Evolutionary conservation across 805 yeast species (phyloP).

Genomic region (Lipomyces kockii): DNA sequence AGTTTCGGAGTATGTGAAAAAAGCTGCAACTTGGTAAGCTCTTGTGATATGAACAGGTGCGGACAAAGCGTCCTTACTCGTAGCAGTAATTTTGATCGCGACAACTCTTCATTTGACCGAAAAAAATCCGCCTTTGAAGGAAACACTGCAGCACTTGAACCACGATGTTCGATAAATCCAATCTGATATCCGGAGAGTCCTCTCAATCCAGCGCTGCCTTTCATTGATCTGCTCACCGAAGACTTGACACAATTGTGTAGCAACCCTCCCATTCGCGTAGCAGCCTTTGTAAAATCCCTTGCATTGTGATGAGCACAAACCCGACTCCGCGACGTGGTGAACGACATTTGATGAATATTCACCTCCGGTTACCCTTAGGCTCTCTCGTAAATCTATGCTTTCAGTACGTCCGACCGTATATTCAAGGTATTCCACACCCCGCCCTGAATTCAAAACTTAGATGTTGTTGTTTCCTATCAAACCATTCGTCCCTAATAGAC

Average conservation of each 20-base stretch:
- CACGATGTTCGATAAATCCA: neutral
- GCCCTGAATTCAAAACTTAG: neutral
- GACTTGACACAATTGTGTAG: neutral
- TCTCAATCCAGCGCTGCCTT: neutral
- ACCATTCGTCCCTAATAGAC: neutral
- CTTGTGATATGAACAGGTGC: neutral
- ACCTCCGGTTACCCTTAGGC: neutral
- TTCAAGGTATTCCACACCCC: neutral
- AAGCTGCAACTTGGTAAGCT: neutral
- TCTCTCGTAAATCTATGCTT: neutral
- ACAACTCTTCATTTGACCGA: slow-evolving; percentile 18
- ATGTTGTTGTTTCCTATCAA: neutral
- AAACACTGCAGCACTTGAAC: neutral
- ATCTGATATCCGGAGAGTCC: neutral
- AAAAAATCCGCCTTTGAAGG: slow-evolving; percentile 11
- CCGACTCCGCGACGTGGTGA: neutral
- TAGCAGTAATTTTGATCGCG: neutral
- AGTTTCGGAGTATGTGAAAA: slow-evolving; percentile 20
- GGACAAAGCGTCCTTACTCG: neutral
- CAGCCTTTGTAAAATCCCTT: neutral
- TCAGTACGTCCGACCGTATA: neutral
- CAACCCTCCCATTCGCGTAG: neutral
- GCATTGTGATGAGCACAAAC: neutral
- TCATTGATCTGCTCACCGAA: neutral
- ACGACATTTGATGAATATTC: neutral